A percentile compares a stretch with the other conserved stretches of the same genome.
Conservation (phyloP, 2,329 filamentous ascomycete species). For the Botrytis squamosa region DNA sequence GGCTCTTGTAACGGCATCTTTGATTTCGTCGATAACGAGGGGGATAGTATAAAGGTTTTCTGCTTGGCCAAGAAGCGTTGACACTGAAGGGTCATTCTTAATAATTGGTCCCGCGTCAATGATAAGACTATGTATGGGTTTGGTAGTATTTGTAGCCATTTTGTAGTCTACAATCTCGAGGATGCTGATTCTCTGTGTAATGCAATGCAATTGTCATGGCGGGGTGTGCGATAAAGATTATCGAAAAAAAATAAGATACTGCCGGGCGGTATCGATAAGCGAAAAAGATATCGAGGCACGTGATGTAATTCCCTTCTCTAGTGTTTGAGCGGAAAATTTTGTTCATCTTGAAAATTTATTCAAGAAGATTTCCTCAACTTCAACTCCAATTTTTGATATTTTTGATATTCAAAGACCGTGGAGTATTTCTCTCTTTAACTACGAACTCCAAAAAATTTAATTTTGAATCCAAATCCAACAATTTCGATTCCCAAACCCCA, state of each 20-base stretch:
- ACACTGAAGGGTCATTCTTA: constrained; percentile 85
- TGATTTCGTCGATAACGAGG: constrained; percentile 81
- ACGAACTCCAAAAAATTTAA: not conserved
- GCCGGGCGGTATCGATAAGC: constrained; percentile 17
- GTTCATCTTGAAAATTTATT: constrained; percentile 12
- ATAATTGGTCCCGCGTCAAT: constrained; percentile 92
- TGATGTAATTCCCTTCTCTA: constrained; percentile 3
- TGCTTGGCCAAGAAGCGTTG: constrained; percentile 74
- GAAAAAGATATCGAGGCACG: constrained; percentile 14
- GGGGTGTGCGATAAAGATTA: constrained; percentile 25
- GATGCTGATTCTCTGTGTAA: not conserved
- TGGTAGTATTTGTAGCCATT: constrained; percentile 44
- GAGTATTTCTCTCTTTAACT: constrained; percentile 1
- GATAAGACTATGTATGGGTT: constrained; percentile 77
- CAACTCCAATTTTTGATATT: constrained; percentile 8
- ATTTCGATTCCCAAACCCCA: constrained; percentile 5
- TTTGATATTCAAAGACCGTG: not conserved
- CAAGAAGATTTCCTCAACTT: constrained; percentile 4
- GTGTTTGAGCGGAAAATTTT: constrained; percentile 21
- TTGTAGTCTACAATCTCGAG: constrained; percentile 13
- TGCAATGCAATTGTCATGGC: constrained; percentile 19
- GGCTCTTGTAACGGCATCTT: constrained; percentile 75
- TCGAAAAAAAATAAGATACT: constrained; percentile 23
- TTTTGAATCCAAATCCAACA: constrained; percentile 9
- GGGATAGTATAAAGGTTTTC: constrained; percentile 80